Evolutionary conservation across 345 rosid species (phyloP).

Genomic region (Salix exigua): DNA sequence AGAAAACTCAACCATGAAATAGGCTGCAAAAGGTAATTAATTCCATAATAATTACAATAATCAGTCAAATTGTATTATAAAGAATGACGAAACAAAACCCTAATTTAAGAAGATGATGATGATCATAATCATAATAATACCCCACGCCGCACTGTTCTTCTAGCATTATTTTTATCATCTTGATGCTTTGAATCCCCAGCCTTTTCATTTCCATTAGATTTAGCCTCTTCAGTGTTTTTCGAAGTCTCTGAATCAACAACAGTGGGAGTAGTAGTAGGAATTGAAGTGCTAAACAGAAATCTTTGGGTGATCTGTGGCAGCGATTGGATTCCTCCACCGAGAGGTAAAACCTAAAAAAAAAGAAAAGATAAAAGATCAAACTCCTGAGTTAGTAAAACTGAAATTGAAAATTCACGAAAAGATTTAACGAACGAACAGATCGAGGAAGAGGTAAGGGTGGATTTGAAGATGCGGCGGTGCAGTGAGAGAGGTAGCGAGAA

Average conservation of each 20-base stretch:
- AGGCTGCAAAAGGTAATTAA: slow-evolving; percentile 44
- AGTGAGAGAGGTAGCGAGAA: slow-evolving; percentile 16
- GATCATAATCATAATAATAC: slow-evolving; percentile 26
- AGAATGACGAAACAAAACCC: background rate
- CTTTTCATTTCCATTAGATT: slow-evolving; percentile 43
- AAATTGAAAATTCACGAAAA: background rate
- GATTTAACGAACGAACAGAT: slow-evolving; percentile 34
- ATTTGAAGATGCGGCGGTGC: slow-evolving; percentile 17
- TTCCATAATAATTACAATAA: background rate
- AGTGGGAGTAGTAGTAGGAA: background rate
- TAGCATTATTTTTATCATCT: slow-evolving; percentile 35
- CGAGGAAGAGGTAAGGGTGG: slow-evolving; percentile 26
- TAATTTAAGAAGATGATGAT: background rate
- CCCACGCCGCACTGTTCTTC: slow-evolving; percentile 93
- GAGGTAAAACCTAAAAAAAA: slow-evolving; percentile 34
- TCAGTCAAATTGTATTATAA: background rate
- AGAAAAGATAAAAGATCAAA: background rate
- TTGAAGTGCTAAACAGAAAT: slow-evolving; percentile 32
- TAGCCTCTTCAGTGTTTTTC: slow-evolving; percentile 17
- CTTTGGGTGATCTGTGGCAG: slow-evolving; percentile 27
- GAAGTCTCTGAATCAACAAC: slow-evolving; percentile 20
- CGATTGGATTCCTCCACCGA: slow-evolving; percentile 29
- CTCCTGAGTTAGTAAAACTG: background rate
- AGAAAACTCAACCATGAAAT: slow-evolving; percentile 93
- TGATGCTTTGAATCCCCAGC: slow-evolving; percentile 50